Percentiles rank a stretch among this genome's conserved stretches.
Evolutionary conservation across 1,139 yeast genomes (phyloP).

Genomic region (Saccharomyces hybrid): DNA sequence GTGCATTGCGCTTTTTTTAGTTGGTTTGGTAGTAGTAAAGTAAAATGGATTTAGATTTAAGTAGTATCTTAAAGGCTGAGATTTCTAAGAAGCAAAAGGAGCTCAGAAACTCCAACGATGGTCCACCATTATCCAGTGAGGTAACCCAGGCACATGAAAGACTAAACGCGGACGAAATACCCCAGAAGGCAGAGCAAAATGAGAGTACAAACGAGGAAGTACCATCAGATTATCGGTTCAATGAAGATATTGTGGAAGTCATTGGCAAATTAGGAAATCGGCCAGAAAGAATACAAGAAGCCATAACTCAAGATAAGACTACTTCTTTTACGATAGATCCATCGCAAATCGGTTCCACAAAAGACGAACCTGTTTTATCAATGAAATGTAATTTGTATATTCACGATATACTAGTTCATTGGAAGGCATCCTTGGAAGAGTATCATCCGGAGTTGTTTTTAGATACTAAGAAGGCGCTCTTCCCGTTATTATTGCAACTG

Average conservation of each 20-base stretch:
- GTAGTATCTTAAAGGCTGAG: constrained; percentile 30
- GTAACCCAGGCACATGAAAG: constrained; percentile 4
- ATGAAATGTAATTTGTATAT: constrained; percentile 44
- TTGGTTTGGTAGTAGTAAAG: background rate
- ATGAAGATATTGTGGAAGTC: constrained; percentile 8
- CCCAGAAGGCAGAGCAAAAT: background rate
- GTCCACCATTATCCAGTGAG: constrained; percentile 2
- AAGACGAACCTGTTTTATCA: constrained; percentile 20
- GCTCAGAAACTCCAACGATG: constrained; percentile 1
- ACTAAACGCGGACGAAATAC: background rate
- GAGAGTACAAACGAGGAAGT: constrained; percentile 16
- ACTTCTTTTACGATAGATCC: constrained; percentile 11
- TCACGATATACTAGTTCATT: constrained; percentile 39
- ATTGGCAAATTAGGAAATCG: constrained; percentile 20
- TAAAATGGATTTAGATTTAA: constrained; percentile 32
- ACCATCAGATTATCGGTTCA: constrained; percentile 18
- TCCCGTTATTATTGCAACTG: constrained; percentile 53
- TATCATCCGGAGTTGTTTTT: constrained; percentile 21
- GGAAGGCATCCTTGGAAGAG: constrained; percentile 35
- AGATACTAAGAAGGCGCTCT: constrained; percentile 56
- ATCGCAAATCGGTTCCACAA: constrained; percentile 14
- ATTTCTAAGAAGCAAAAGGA: constrained; percentile 34
- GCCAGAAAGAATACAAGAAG: constrained; percentile 18
- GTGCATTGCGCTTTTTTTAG: background rate
- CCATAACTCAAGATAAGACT: background rate